Evolutionary conservation across 371 early-diverging fungal genomes (phyloP).

Genomic region (Lichtheimia ramosa): DNA sequence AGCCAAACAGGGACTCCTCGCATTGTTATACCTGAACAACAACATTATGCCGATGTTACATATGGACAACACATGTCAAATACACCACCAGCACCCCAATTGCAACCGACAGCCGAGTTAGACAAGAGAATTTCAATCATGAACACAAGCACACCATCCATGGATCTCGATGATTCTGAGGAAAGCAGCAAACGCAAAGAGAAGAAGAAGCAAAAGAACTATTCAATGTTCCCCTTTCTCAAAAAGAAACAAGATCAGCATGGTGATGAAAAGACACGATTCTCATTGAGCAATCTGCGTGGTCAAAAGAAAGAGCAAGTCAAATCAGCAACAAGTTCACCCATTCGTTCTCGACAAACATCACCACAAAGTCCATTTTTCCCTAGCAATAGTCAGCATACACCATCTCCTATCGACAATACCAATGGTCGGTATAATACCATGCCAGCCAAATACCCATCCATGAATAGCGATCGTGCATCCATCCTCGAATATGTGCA

Average conservation of each 20-base stretch:
- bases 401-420: background rate
- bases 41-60: too few relatives aligned
- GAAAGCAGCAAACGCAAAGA: background rate
- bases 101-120: too few relatives aligned
- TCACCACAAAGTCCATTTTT: conserved; percentile 5
- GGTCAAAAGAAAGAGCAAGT: conserved; percentile 4
- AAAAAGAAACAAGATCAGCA: background rate
- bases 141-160: background rate
- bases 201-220: background rate
- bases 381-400: background rate
- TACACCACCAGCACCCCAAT: too few relatives aligned
- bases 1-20: too few relatives aligned
- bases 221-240: background rate
- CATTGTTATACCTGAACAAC: too few relatives aligned
- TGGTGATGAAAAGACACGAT: conserved; percentile 3
- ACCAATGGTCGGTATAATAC: conserved; percentile 2
- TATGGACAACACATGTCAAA: too few relatives aligned
- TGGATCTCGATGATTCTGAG: background rate
- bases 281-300: conserved; percentile 5
- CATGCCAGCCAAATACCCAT: background rate
- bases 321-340: background rate
- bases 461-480: too few relatives aligned
- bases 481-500: conserved; percentile 6
- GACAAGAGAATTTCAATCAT: too few relatives aligned
- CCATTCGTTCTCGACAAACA: background rate